Evolutionary conservation across 257 asterid species (phyloP).

Genomic region (Plantago elongata): DNA sequence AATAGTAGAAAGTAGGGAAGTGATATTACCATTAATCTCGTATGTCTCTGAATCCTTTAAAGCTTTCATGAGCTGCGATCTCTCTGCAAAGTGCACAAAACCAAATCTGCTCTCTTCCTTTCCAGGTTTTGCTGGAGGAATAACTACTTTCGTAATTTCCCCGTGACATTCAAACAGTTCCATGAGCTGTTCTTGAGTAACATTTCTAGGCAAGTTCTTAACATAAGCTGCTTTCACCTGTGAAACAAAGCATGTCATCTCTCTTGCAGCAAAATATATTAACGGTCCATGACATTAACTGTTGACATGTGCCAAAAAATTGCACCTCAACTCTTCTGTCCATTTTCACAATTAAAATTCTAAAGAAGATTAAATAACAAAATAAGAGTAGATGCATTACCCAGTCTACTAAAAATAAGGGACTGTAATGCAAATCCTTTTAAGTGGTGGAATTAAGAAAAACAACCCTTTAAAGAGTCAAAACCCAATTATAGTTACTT

Average conservation of each 20-base stretch:
- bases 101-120: conserved; percentile 92
- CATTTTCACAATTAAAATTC: too few relatives aligned
- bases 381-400: too few relatives aligned
- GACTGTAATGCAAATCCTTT: too few relatives aligned
- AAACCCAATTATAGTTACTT: too few relatives aligned
- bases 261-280: too few relatives aligned
- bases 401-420: too few relatives aligned
- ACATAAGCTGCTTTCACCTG: conserved; percentile 97
- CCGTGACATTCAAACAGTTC: conserved; percentile 82
- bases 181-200: conserved; percentile 80
- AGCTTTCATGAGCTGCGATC: conserved; percentile 90
- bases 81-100: conserved; percentile 86
- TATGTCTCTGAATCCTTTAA: conserved; percentile 85
- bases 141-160: conserved; percentile 75
- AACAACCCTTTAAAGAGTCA: too few relatives aligned
- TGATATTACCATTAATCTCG: conserved; percentile 65
- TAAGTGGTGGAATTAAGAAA: too few relatives aligned
- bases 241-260: background rate
- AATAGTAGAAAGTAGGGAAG: conserved; percentile 13
- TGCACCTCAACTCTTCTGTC: too few relatives aligned
- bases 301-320: too few relatives aligned
- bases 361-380: too few relatives aligned
- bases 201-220: conserved; percentile 81
- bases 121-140: conserved; percentile 98
- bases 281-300: too few relatives aligned